Conservation (phyloP, 2,329 filamentous ascomycete genomes). For the Huntiella omanensis region DNA sequence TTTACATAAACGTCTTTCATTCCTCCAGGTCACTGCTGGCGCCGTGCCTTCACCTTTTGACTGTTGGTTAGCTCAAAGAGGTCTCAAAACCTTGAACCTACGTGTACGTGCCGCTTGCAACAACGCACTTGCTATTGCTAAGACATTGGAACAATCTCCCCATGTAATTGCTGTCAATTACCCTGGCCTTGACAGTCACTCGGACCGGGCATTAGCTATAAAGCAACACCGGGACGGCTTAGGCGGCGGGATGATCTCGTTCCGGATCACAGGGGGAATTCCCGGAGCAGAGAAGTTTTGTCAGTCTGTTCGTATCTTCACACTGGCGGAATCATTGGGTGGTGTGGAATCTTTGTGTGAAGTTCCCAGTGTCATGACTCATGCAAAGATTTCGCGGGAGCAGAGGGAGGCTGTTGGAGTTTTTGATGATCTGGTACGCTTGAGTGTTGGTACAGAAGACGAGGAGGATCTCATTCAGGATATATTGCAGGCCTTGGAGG, state of each 20-base stretch:
- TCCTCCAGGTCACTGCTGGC: slow-evolving; percentile 94
- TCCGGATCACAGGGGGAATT: slow-evolving; percentile 77
- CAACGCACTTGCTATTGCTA: slow-evolving; percentile 65
- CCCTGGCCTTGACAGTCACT: slow-evolving; percentile 74
- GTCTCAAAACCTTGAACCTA: slow-evolving; percentile 89
- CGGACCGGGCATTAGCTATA: slow-evolving; percentile 63
- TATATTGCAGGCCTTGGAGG: slow-evolving; percentile 64
- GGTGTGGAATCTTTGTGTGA: slow-evolving; percentile 86
- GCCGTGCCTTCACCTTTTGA: slow-evolving; percentile 90
- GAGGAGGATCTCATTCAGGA: slow-evolving; percentile 66
- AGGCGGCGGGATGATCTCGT: slow-evolving; percentile 94
- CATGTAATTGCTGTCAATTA: slow-evolving; percentile 87
- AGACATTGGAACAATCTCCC: slow-evolving; percentile 57
- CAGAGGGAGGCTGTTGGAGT: slow-evolving; percentile 85
- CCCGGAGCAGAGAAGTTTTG: slow-evolving; percentile 82
- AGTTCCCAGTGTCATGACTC: slow-evolving; percentile 89
- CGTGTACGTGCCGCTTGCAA: slow-evolving; percentile 66
- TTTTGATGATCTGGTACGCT: slow-evolving; percentile 79
- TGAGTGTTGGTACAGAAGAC: slow-evolving; percentile 92
- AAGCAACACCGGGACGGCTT: slow-evolving; percentile 88
- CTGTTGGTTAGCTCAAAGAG: slow-evolving; percentile 93
- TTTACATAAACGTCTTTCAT: slow-evolving; percentile 58
- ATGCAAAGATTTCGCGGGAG: slow-evolving; percentile 80
- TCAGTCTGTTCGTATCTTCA: slow-evolving; percentile 74
- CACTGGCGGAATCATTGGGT: slow-evolving; percentile 77